These are phyloP conservation scores for Tolypocladium tropicale DNA, from an alignment of 2,329 filamentous ascomycete species.

Conservation along the genomic window DNA sequence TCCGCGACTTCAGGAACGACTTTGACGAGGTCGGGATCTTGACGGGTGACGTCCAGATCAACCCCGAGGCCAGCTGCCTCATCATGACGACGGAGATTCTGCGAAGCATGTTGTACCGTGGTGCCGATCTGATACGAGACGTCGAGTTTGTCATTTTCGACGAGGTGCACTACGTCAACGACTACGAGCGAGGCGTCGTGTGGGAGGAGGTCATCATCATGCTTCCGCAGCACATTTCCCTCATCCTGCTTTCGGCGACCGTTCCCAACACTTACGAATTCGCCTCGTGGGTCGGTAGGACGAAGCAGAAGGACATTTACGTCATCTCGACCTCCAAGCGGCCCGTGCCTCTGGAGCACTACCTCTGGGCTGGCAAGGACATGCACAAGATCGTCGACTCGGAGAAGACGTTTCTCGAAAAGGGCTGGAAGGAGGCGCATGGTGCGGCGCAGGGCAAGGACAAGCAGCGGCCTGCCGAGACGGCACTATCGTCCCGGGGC, in stretches of 20 bases:
- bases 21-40: constrained; percentile 97
- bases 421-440: constrained; percentile 92
- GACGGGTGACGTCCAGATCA: constrained; percentile 96
- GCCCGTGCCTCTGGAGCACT: constrained; percentile 90
- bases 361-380: constrained; percentile 86
- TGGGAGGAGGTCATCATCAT: constrained; percentile 99
- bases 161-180: constrained; percentile 98
- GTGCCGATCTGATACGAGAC: constrained; percentile 89
- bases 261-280: constrained; percentile 98
- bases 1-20: constrained; percentile 79
- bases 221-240: constrained; percentile 91
- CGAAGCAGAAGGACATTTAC: constrained; percentile 98
- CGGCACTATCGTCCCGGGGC: constrained; percentile 24
- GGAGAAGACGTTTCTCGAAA: constrained; percentile 84
- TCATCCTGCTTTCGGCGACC: constrained; percentile 90
- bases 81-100: constrained; percentile 99
- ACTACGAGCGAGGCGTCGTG: constrained; percentile 88
- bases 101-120: constrained; percentile 94
- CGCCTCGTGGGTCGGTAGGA: constrained; percentile 94
- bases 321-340: constrained; percentile 96
- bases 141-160: constrained; percentile 99
- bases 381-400: constrained; percentile 92
- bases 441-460: constrained; percentile 71
- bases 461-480: constrained; percentile 46
- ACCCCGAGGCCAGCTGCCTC: constrained; percentile 91